These are phyloP conservation scores for Aspergillus spinulosporus DNA, from an alignment of 2,329 filamentous ascomycete genomes.

Conservation along the genomic window DNA sequence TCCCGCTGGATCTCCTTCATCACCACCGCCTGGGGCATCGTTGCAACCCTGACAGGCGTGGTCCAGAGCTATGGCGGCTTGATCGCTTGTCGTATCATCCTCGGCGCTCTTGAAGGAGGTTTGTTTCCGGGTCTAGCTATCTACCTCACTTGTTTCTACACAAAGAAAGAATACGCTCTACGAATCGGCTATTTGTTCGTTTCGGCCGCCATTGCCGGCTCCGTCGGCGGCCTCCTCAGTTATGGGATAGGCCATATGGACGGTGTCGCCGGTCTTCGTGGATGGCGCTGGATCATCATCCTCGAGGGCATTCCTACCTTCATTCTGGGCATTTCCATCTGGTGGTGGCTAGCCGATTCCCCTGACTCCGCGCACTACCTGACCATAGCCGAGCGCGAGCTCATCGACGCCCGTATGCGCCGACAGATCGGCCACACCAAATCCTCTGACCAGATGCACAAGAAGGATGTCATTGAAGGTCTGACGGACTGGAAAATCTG, in stretches of 20 bases:
- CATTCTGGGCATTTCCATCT: slow-evolving; percentile 11
- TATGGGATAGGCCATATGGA: slow-evolving; percentile 18
- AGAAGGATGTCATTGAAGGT: slow-evolving; percentile 10
- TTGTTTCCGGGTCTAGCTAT: slow-evolving; percentile 15
- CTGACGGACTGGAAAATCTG: slow-evolving; percentile 14
- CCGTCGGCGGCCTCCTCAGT: slow-evolving; percentile 9
- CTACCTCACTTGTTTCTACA: slow-evolving; percentile 16
- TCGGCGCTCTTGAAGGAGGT: slow-evolving; percentile 10
- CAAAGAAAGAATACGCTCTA: slow-evolving; percentile 14
- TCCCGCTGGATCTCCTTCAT: slow-evolving; percentile 17
- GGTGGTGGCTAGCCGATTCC: slow-evolving; percentile 12
- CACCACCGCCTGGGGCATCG: slow-evolving; percentile 12
- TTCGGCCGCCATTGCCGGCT: slow-evolving; percentile 14
- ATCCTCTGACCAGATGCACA: slow-evolving; percentile 17
- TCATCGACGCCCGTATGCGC: slow-evolving; percentile 14
- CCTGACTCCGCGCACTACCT: slow-evolving; percentile 12
- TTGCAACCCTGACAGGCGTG: slow-evolving; percentile 12
- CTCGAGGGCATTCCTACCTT: slow-evolving; percentile 15
- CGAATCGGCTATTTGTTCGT: slow-evolving; percentile 18
- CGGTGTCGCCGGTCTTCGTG: slow-evolving; percentile 11
- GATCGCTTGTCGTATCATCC: slow-evolving; percentile 12
- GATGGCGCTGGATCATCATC: slow-evolving; percentile 18
- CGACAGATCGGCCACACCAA: slow-evolving; percentile 15
- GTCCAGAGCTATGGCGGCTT: slow-evolving; percentile 5
- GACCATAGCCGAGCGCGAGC: slow-evolving; percentile 10